Base-by-base conservation (phyloP, 225 moss, liverwort and hornwort species). In the Ulota crispa region DNA sequence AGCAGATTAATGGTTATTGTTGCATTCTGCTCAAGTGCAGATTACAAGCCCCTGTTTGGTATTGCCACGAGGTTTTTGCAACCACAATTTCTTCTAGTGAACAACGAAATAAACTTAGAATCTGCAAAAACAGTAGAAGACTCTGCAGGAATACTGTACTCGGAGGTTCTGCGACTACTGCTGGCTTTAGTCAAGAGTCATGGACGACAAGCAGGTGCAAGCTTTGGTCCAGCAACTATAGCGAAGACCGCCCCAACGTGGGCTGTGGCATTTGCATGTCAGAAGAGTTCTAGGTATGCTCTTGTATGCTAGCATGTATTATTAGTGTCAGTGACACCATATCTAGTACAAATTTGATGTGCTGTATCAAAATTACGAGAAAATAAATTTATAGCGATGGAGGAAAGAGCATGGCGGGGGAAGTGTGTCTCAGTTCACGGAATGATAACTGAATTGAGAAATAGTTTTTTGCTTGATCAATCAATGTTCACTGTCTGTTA, bases 131-230 rank as follows among this genome's bases (percentile, higher is more conserved):
- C 65, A 81, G 80, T 11, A 65, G 81, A 76, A 78, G 92, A 83
- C 79, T 83, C 87, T 78, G 78, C 86, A 6, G 86, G 81, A 66
- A 78, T 71, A 68, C 81, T 91, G 19, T 88, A 85, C 69, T 84
- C 89, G 27, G 93, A 93, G 91, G 85, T 96, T 79, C 64, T 94
- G 70, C 87, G 96, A 68, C 83, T 92, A 72, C 77, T 96, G 27
- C 83, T 99, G 82, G 99, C 88, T 39, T 88, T 99, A 72, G 70
- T 93, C 62, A 94, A 84, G 83, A 93, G 99, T 82, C 96, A 99
- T 86, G 89, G 89, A 27, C 90, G 91, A 71, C 89, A 90, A 87
- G 99, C 94, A 65, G 96, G 93, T 82, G 93, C 95, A 82, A 96
- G 96, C 72, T 90, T 84, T 80, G 94, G 96, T 82, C 96, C 96